phyloP scores from a whole-genome alignment of 2,329 filamentous ascomycete species.

The Fusarium nematophilum region DNA sequence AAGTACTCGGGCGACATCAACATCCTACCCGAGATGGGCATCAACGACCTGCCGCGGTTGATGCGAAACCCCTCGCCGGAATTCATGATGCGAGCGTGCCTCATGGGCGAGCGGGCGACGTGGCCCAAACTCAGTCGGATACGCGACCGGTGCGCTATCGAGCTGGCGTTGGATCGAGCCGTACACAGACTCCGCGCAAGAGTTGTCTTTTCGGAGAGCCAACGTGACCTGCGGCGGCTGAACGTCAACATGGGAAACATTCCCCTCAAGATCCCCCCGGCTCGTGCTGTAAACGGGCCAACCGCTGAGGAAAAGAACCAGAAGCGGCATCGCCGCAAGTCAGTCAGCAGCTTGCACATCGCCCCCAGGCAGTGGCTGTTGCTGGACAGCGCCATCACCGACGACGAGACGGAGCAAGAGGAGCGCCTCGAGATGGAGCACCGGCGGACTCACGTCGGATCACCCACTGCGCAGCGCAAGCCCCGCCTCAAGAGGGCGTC shows the following conservation, averaged over 20 bases:
- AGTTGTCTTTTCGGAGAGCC: slow-evolving; percentile 75
- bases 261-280: slow-evolving; percentile 33
- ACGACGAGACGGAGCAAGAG: slow-evolving; percentile 58
- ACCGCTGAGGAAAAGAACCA: slow-evolving; percentile 44
- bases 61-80: slow-evolving; percentile 86
- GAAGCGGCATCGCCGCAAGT: slow-evolving; percentile 59
- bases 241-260: slow-evolving; percentile 46
- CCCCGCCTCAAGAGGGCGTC: slow-evolving; percentile 56
- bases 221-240: slow-evolving; percentile 67
- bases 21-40: slow-evolving; percentile 83
- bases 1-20: slow-evolving; percentile 96
- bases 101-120: slow-evolving; percentile 85
- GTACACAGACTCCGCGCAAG: slow-evolving; percentile 75
- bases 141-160: slow-evolving; percentile 87
- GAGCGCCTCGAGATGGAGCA: slow-evolving; percentile 56
- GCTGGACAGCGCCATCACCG: slow-evolving; percentile 55
- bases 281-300: slow-evolving; percentile 31
- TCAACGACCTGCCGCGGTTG: slow-evolving; percentile 79
- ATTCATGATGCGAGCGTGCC: slow-evolving; percentile 84
- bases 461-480: slow-evolving; percentile 49
- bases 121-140: slow-evolving; percentile 92
- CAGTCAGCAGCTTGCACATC: slow-evolving; percentile 60
- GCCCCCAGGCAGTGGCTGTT: slow-evolving; percentile 50
- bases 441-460: slow-evolving; percentile 43
- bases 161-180: slow-evolving; percentile 82